These are phyloP conservation scores for Passalora sequoiae DNA, from an alignment of 2,329 filamentous ascomycete species.

Conservation along the genomic window DNA sequence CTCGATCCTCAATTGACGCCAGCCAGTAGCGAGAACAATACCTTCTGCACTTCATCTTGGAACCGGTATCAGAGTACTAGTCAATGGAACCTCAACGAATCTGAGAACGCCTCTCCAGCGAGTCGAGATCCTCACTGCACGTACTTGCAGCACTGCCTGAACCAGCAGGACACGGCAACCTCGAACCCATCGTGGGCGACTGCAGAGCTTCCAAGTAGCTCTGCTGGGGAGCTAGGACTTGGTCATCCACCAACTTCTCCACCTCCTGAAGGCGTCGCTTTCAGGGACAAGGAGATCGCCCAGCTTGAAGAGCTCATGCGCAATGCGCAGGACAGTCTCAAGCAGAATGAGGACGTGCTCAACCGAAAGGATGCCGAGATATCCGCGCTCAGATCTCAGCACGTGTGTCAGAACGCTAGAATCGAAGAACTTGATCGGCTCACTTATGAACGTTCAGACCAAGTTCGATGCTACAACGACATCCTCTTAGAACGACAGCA, in stretches of 20 bases:
- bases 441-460: constrained; percentile 8
- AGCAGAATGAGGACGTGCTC: constrained; percentile 13
- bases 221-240: neutral
- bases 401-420: constrained; percentile 2
- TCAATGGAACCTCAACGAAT: no score
- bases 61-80: neutral
- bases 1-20: constrained; percentile 20
- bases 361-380: constrained; percentile 11
- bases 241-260: neutral
- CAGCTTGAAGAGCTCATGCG: constrained; percentile 20
- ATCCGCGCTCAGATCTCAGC: constrained; percentile 3
- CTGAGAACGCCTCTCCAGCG: neutral
- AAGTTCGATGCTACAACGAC: constrained; percentile 6
- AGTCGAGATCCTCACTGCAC: neutral
- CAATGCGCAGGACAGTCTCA: constrained; percentile 13
- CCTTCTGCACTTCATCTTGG: neutral
- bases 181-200: neutral
- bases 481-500: constrained; percentile 8
- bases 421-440: constrained; percentile 10
- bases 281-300: constrained; percentile 27
- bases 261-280: constrained; percentile 22
- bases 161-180: neutral
- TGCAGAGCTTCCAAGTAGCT: neutral
- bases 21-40: constrained; percentile 13
- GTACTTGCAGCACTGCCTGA: neutral